phyloP scores from a whole-genome alignment of 2,329 filamentous ascomycete species.

The Didymella lethalis region DNA sequence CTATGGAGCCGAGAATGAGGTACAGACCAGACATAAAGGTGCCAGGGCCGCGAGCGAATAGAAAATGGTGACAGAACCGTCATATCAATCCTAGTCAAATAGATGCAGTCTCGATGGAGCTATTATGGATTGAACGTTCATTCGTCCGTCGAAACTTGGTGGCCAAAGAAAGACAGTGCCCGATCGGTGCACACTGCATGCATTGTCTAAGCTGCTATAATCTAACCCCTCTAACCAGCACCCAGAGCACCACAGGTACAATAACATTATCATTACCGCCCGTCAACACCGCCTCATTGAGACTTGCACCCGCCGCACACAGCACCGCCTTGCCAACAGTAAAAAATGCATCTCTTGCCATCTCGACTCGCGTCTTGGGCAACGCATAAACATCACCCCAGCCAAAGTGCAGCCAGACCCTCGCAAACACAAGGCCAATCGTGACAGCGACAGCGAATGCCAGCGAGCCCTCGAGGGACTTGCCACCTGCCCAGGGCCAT shows the following conservation, averaged over 20 bases:
- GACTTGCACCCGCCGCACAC: constrained; percentile 79
- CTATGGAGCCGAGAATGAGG: no score
- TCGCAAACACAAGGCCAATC: constrained; percentile 73
- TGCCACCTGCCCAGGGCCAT: constrained; percentile 97
- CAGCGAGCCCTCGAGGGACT: constrained; percentile 85
- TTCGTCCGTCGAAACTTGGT: not conserved
- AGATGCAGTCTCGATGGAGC: no score
- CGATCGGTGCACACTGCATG: not conserved
- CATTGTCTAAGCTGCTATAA: constrained; percentile 26
- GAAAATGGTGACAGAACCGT: not conserved
- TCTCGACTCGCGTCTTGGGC: constrained; percentile 53
- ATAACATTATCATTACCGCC: constrained; percentile 99
- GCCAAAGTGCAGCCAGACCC: constrained; percentile 77
- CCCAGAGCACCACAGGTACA: constrained; percentile 91
- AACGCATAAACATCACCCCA: constrained; percentile 60
- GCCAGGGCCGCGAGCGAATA: not conserved
- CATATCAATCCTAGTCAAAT: no score
- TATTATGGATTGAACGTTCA: no score
- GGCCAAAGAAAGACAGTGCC: not conserved
- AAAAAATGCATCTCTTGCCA: constrained; percentile 35
- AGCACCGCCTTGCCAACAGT: constrained; percentile 67
- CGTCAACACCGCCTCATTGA: constrained; percentile 94
- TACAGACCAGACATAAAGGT: no score
- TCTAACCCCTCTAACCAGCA: constrained; percentile 81
- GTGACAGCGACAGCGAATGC: constrained; percentile 86